Evolutionary conservation across 192 early-diverging fungal species (phyloP).

Genomic region (Coemansia sp.): DNA sequence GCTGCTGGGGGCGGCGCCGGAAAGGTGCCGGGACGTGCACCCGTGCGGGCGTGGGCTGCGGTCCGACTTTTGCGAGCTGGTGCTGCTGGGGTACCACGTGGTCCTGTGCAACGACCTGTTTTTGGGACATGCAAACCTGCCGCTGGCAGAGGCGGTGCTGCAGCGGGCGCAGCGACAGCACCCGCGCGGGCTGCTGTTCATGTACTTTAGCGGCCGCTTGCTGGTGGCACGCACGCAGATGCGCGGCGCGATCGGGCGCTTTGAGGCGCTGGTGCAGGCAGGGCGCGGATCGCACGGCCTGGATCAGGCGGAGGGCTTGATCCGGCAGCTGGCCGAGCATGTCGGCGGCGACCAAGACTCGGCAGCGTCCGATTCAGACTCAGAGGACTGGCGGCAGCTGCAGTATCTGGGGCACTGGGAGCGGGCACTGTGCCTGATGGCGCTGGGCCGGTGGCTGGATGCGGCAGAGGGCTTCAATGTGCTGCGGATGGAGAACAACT

Average conservation of each 20-base stretch:
- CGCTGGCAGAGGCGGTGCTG: constrained; percentile 62
- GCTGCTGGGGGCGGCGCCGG: constrained; percentile 26
- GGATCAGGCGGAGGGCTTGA: constrained; percentile 1
- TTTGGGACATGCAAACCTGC: constrained; percentile 64
- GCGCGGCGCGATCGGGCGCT: constrained; percentile 61
- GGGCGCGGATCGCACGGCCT: constrained; percentile 9
- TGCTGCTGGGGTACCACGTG: constrained; percentile 70
- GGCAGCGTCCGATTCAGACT: neutral
- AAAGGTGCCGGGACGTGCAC: constrained; percentile 2
- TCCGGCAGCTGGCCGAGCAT: constrained; percentile 43
- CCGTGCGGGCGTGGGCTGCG: constrained; percentile 64
- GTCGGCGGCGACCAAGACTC: constrained; percentile 47
- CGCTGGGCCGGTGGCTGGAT: constrained; percentile 59
- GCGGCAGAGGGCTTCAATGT: constrained; percentile 62
- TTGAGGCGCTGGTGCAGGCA: constrained; percentile 31
- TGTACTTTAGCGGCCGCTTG: constrained; percentile 68
- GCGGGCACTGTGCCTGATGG: constrained; percentile 63
- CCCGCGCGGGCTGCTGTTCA: constrained; percentile 68
- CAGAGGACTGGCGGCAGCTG: constrained; percentile 66
- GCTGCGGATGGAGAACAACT: constrained; percentile 75
- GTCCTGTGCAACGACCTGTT: constrained; percentile 69
- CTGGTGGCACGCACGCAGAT: constrained; percentile 58
- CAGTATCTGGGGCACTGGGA: constrained; percentile 84
- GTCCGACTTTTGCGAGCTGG: constrained; percentile 74
- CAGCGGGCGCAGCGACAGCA: constrained; percentile 56